Conservation (phyloP, 106 monocot genomes). For the Dioscorea zingiberensis region DNA sequence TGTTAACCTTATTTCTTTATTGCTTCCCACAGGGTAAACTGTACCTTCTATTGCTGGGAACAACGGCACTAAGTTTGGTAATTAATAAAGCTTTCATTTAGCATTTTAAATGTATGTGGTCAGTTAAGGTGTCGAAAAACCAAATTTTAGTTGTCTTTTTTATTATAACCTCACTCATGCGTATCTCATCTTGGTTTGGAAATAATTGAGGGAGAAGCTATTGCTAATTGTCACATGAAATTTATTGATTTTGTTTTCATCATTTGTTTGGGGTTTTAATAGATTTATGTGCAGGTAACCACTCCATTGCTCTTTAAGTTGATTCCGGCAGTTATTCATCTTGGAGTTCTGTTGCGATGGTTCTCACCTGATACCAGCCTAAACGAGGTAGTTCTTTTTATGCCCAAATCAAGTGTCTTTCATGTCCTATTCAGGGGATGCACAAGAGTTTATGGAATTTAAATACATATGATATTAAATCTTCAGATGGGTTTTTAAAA, state of each 20-base stretch:
- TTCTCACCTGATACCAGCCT: constrained; percentile 30
- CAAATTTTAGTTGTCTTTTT: no score
- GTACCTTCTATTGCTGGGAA: constrained; percentile 43
- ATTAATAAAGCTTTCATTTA: background rate
- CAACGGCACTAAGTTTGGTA: constrained; percentile 67
- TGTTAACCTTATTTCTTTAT: no score
- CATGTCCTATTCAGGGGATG: background rate
- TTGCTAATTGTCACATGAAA: no score
- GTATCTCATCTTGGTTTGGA: no score
- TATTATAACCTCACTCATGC: no score
- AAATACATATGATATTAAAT: background rate
- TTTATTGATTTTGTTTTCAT: no score
- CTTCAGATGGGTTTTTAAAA: constrained; percentile 25
- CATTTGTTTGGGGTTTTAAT: no score
- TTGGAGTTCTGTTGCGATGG: constrained; percentile 37
- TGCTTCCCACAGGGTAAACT: constrained; percentile 31
- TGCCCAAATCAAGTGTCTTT: background rate
- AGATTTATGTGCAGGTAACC: constrained; percentile 24
- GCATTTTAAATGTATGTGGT: no score
- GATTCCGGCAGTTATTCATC: constrained; percentile 46
- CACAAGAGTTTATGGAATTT: background rate
- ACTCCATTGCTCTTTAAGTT: constrained; percentile 47
- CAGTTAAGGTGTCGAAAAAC: no score
- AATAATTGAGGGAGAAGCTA: background rate
- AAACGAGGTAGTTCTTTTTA: constrained; percentile 21